Evolutionary conservation across 805 yeast genomes (phyloP), one percentile per base, ranked within the genome.

Genomic region (Priceomyces medius): DNA sequence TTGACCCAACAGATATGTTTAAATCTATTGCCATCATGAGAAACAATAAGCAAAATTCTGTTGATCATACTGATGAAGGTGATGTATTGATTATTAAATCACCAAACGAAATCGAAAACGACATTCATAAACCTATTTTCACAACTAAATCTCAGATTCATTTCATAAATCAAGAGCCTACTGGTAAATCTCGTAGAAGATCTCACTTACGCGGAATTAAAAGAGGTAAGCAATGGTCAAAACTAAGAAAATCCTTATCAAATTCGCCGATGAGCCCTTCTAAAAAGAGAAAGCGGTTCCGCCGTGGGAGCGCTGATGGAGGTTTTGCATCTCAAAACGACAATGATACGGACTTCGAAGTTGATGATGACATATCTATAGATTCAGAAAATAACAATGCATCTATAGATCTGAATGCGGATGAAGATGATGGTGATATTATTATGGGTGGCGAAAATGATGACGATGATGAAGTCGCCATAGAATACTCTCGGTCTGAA

Each of bases 11-110:
- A 37, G 97, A 90, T 55, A 83, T 89, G 80, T 83, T 73, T 58
- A 73, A 83, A 68, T 88, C 96, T 3, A 84, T 89, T 50, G 81
- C 88, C 31, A 81, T 89, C 83, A 67, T 90, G 66, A 84, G 84
- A 50, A 73, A 75, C 40, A 68, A 73, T 31, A 19, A 24, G 5
- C 38, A 35, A 13, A 61, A 57, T 18, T 57, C 59, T 29, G 52
- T 55, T 20, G 35, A 21, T n/a, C 32, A 24, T 17, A 38, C 43
- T 13, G 47, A 45, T 21, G 78, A 74, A 27, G 83, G 80, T 26
- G 79, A 82, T 27, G 89, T 91, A 1, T 62, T 88, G 26, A 79
- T 83, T 6, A 83, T 89, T 33, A 76, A 76, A 45, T 83, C 93
- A 0, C 96, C 98, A 1, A 77, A 83, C 14, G 95, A 84, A 51